Conservation (phyloP, 1,284 basidiomycete genomes). For the Golubevia sp. region DNA sequence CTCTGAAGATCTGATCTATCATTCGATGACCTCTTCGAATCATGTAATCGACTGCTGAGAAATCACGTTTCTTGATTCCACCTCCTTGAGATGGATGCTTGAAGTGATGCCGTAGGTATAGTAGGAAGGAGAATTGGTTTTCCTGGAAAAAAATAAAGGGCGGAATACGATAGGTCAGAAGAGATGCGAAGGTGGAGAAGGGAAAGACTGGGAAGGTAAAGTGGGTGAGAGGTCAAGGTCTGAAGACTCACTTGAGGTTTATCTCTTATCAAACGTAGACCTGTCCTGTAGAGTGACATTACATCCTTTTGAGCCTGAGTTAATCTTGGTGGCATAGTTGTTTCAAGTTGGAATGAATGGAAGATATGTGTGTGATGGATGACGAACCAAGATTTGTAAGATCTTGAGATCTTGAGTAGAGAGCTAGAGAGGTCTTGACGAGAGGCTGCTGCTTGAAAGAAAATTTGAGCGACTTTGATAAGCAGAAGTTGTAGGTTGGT, state of each 20-base stretch:
- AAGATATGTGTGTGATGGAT: no score
- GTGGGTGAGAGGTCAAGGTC: neutral
- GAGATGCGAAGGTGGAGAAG: neutral
- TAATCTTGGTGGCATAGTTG: constrained; percentile 12
- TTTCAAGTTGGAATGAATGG: no score
- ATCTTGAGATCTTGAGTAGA: no score
- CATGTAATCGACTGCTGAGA: constrained; percentile 56
- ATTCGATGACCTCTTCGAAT: constrained; percentile 39
- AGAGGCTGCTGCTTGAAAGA: no score
- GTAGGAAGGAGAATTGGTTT: constrained; percentile 39
- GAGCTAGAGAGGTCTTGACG: no score
- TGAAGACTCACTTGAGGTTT: constrained; percentile 39
- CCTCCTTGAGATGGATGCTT: constrained; percentile 51
- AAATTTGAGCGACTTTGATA: no score
- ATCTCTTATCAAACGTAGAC: constrained; percentile 40
- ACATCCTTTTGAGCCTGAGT: constrained; percentile 43
- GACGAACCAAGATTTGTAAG: no score
- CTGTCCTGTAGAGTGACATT: constrained; percentile 42
- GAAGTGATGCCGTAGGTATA: constrained; percentile 58
- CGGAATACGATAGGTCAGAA: neutral
- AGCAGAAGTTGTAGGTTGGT: no score
- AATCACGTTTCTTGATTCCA: constrained; percentile 41
- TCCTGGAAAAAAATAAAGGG: constrained; percentile 15
- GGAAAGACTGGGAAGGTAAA: neutral
- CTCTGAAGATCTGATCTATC: constrained; percentile 44